A percentile compares a stretch with the other conserved stretches of the same genome.
Conservation (phyloP, 23 red algal species). For the Pyropia yezoensis region DNA sequence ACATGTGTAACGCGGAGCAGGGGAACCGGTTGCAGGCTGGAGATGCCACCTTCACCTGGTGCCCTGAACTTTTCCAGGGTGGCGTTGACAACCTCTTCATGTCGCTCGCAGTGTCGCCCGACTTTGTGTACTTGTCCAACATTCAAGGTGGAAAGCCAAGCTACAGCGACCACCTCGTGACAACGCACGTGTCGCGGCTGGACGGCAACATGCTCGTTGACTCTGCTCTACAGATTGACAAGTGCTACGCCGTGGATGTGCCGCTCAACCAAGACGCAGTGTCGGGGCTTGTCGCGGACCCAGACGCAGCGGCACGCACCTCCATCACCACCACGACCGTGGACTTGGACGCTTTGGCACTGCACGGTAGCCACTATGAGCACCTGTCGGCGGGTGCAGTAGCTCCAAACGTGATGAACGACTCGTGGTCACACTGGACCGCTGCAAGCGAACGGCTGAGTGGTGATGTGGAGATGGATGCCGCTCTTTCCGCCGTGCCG, state of each 20-base stretch:
- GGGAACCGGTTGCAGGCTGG: slow-evolving; percentile 3
- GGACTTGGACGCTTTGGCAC: background rate
- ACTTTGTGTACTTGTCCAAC: slow-evolving; percentile 46
- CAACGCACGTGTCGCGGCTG: slow-evolving; percentile 10
- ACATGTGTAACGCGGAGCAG: slow-evolving; percentile 59
- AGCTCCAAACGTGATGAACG: too few relatives aligned
- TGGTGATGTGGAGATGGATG: too few relatives aligned
- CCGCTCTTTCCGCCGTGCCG: too few relatives aligned
- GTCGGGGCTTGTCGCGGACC: background rate
- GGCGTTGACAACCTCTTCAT: slow-evolving; percentile 42
- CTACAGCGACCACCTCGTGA: slow-evolving; percentile 13
- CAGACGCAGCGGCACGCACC: slow-evolving; percentile 5
- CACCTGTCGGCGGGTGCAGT: slow-evolving; percentile 2
- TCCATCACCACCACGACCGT: too few relatives aligned
- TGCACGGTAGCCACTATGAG: slow-evolving; percentile 15
- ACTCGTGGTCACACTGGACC: too few relatives aligned
- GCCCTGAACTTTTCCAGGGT: slow-evolving; percentile 33
- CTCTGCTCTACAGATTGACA: slow-evolving; percentile 4
- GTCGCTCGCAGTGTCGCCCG: slow-evolving; percentile 24
- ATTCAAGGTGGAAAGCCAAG: slow-evolving; percentile 24
- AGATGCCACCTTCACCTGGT: slow-evolving; percentile 29
- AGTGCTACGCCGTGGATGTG: slow-evolving; percentile 28
- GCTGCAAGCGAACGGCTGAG: too few relatives aligned
- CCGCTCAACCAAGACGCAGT: slow-evolving; percentile 13
- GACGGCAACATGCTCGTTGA: slow-evolving; percentile 22